Conservation (phyloP, 495 filamentous ascomycete species). For the Aspergillus coremiiformis region DNA sequence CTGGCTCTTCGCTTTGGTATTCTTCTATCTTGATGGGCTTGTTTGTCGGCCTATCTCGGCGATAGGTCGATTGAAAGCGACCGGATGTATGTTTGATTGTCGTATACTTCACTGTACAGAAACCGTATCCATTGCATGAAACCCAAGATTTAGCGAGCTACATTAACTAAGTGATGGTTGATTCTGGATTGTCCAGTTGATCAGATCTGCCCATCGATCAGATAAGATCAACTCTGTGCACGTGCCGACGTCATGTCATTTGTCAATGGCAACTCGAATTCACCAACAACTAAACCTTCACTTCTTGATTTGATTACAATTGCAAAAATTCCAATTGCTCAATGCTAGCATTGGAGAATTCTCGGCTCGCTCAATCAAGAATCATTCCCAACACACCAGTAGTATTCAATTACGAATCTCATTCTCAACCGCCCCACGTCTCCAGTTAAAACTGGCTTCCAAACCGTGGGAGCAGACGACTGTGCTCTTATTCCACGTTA, state of each 20-base stretch:
- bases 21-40: background rate
- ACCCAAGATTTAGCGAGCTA: too few relatives aligned
- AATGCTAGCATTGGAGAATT: too few relatives aligned
- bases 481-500: background rate
- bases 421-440: background rate
- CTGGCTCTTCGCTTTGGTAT: background rate
- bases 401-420: too few relatives aligned
- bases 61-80: too few relatives aligned
- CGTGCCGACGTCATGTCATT: slow-evolving; percentile 14
- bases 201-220: slow-evolving; percentile 1
- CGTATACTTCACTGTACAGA: too few relatives aligned
- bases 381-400: background rate
- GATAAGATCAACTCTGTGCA: slow-evolving; percentile 19
- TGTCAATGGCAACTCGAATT: background rate
- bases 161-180: too few relatives aligned
- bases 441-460: background rate
- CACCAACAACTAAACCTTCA: background rate
- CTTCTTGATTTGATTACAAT: background rate
- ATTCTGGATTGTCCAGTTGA: background rate
- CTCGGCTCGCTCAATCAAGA: too few relatives aligned
- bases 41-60: background rate
- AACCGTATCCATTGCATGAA: too few relatives aligned
- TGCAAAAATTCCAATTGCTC: background rate
- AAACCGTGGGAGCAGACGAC: background rate
- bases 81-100: too few relatives aligned